These are phyloP conservation scores for Nakazawaea wickerhamii DNA, from an alignment of 805 yeast genomes.

Conservation along the genomic window DNA sequence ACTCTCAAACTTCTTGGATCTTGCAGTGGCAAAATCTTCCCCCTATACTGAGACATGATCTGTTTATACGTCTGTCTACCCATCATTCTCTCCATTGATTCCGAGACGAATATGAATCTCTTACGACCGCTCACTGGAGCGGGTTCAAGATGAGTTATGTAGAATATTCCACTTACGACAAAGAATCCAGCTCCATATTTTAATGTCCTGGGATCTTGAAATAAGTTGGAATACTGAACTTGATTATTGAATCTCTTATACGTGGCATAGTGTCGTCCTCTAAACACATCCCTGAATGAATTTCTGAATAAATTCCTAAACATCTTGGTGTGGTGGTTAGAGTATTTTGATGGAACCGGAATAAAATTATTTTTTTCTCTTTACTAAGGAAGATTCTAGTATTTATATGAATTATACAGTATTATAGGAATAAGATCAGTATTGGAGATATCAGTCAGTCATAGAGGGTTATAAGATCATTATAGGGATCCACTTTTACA, in stretches of 20 bases:
- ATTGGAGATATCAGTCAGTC: too few relatives aligned
- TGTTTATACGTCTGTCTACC: constrained; percentile 64
- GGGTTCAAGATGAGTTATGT: constrained; percentile 55
- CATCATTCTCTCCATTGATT: constrained; percentile 52
- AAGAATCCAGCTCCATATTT: constrained; percentile 27
- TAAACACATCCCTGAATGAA: neutral
- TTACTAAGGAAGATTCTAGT: too few relatives aligned
- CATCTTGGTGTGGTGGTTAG: neutral
- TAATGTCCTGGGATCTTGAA: constrained; percentile 4
- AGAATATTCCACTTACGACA: constrained; percentile 31
- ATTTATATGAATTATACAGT: too few relatives aligned
- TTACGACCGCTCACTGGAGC: constrained; percentile 78
- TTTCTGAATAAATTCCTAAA: neutral
- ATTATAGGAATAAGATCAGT: too few relatives aligned
- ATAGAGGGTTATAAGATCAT: too few relatives aligned
- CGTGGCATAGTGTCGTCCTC: constrained; percentile 27
- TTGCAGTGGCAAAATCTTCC: constrained; percentile 49
- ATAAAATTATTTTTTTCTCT: neutral
- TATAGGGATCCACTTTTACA: too few relatives aligned
- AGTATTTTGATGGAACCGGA: too few relatives aligned
- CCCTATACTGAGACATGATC: constrained; percentile 48
- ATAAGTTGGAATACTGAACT: constrained; percentile 3
- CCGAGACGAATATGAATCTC: constrained; percentile 68
- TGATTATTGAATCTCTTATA: constrained; percentile 30
- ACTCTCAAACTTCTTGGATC: constrained; percentile 60